Percentiles rank a stretch among this genome's conserved stretches.
Evolutionary conservation across 257 asterid species (phyloP).

Genomic region (Primulina huaijiensis): DNA sequence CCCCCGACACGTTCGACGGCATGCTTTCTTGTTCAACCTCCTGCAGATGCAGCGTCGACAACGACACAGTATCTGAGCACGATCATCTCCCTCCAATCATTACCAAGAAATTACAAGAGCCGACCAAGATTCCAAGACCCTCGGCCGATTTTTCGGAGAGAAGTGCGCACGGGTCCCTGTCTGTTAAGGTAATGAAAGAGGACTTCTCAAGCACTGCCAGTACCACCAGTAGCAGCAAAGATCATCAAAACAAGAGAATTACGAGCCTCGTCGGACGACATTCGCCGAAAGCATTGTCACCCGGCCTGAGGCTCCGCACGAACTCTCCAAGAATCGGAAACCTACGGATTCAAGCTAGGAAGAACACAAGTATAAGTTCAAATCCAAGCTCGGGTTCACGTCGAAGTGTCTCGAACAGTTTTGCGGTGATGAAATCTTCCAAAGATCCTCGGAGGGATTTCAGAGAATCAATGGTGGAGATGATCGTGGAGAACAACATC

Average conservation of each 20-base stretch:
- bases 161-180: conserved; percentile 28
- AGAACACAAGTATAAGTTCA: conserved; percentile 28
- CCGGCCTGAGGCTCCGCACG: conserved; percentile 52
- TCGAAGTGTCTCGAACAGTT: conserved; percentile 43
- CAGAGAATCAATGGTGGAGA: conserved; percentile 74
- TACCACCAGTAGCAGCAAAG: not conserved
- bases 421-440: conserved; percentile 62
- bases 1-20: conserved; percentile 30
- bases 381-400: conserved; percentile 25
- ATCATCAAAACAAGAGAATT: not conserved
- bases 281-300: conserved; percentile 23
- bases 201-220: conserved; percentile 8
- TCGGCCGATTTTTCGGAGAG: conserved; percentile 32
- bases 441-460: conserved; percentile 56
- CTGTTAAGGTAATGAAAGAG: conserved; percentile 38
- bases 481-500: conserved; percentile 61
- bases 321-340: conserved; percentile 44
- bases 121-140: conserved; percentile 25
- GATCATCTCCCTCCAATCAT: conserved; percentile 50
- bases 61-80: conserved; percentile 30
- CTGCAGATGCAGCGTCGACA: conserved; percentile 29
- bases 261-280: conserved; percentile 25
- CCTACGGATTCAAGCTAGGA: conserved; percentile 40
- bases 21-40: conserved; percentile 28
- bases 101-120: conserved; percentile 32